phyloP scores from a whole-genome alignment of 2,329 filamentous ascomycete genomes.

The Ciborinia camelliae region DNA sequence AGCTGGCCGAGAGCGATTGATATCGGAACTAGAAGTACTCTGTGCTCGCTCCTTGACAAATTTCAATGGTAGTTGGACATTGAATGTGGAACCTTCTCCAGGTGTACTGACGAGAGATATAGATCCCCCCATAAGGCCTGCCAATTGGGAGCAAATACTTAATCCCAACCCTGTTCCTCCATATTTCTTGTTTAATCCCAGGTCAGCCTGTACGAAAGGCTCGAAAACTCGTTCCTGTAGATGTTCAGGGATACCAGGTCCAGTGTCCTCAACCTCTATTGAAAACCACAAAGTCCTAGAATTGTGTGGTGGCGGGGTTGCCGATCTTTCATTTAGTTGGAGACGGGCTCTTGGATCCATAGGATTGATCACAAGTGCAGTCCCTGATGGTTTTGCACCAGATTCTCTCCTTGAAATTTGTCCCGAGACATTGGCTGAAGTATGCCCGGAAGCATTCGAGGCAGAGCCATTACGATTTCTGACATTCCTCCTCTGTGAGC shows the following conservation, averaged over 20 bases:
- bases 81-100: constrained; percentile 76
- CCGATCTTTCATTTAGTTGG: constrained; percentile 50
- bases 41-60: constrained; percentile 22
- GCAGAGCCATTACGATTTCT: constrained; percentile 30
- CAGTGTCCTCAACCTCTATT: constrained; percentile 85
- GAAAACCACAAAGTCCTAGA: constrained; percentile 72
- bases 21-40: constrained; percentile 30
- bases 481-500: constrained; percentile 28
- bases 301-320: constrained; percentile 57
- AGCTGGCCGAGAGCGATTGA: constrained; percentile 34
- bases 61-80: constrained; percentile 74
- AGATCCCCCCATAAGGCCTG: constrained; percentile 75
- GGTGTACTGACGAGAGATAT: constrained; percentile 69
- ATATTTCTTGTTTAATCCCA: constrained; percentile 84
- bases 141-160: constrained; percentile 85
- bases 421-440: constrained; percentile 2
- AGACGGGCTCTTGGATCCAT: constrained; percentile 45
- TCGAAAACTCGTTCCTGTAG: constrained; percentile 85
- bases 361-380: constrained; percentile 60
- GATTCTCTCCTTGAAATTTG: constrained; percentile 44
- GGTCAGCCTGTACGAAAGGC: constrained; percentile 90
- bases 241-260: constrained; percentile 75
- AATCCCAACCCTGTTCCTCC: constrained; percentile 85
- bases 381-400: constrained; percentile 42
- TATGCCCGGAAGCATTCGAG: constrained; percentile 43